Evolutionary conservation across 441 rosid genomes (phyloP).

Genomic region (Adansonia rubrostipa): DNA sequence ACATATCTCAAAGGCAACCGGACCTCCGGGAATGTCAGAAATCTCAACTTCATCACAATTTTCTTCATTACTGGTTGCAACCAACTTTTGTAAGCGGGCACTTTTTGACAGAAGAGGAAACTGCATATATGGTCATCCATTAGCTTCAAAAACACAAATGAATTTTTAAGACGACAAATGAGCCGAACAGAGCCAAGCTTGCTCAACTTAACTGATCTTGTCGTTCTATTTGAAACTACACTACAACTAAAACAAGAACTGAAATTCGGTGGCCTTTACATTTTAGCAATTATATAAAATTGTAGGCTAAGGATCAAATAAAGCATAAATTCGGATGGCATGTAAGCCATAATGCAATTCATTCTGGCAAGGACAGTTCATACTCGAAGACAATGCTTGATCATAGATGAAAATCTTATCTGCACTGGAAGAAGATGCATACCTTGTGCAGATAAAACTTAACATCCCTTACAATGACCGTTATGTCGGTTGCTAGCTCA

Average conservation of each 20-base stretch:
- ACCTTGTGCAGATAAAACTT: constrained; percentile 86
- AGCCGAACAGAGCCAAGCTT: not conserved
- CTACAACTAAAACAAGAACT: not conserved
- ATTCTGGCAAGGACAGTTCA: not conserved
- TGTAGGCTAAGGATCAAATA: not conserved
- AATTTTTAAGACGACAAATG: not conserved
- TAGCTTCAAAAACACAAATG: constrained; percentile 22
- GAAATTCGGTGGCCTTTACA: not conserved
- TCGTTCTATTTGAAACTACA: not conserved
- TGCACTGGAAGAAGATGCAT: constrained; percentile 25
- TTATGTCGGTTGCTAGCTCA: constrained; percentile 75
- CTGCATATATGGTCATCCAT: constrained; percentile 43
- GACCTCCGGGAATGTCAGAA: constrained; percentile 77
- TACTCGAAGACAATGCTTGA: not conserved
- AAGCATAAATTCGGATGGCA: not conserved
- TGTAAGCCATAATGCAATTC: not conserved
- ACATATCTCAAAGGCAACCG: constrained; percentile 75
- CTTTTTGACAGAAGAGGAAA: constrained; percentile 86
- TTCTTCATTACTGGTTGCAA: constrained; percentile 47
- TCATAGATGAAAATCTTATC: not conserved
- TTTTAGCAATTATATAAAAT: constrained; percentile 3
- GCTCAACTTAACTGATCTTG: not conserved
- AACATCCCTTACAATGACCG: constrained; percentile 53
- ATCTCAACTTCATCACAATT: constrained; percentile 55
- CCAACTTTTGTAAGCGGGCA: constrained; percentile 63